Base-by-base conservation (phyloP, 2,329 filamentous ascomycete genomes). In the Arthrobotrys sinensis region DNA sequence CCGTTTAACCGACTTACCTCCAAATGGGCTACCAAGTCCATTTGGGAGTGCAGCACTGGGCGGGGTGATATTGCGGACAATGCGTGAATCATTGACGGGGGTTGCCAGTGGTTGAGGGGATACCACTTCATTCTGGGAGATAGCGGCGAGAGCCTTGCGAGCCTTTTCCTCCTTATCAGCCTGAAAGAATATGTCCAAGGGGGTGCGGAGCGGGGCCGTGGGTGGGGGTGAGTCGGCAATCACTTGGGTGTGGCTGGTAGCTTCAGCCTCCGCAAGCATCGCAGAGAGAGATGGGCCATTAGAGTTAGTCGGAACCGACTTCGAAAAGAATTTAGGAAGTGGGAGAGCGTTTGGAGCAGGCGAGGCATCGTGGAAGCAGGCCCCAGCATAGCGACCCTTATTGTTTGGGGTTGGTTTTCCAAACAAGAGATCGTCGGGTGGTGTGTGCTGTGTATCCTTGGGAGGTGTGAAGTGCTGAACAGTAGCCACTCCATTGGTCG, bases 281-380 rank as follows among this genome's bases (percentile, higher is more conserved):
- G 88, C 81, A 79, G 85, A 85, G 50, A 86, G 80, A 50, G 83
- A 84, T 79, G 83, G 87, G 79, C 85, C 83, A 19, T 84, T 84
- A 12, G 85, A 89, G 2, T 90, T 91, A 72, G 92, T 91, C 2
- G 91, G 90, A 11, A 92, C 87, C 0, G 93, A 90, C 82, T 92
- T 94, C 32, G 92, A 91, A 79, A 92, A 89, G 84, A 97, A 97
- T 82, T 92, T 96, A 10, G 96, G 96, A 75, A 97, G 92, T 0
- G 96, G 96, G 36, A 99, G 87, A 24, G 93, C 91, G 7, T 94
- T 96, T 0, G 96, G 92, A 1, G 94, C 95, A 19, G 96, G 96
- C 10, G 75, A 78, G 7, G 96, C 98, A 46, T 94, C 93, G 84
- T 97, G 94, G 84, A 98, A 99, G 4, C 94, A 96, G 38, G 95